Evolutionary conservation across 2,329 filamentous ascomycete species (phyloP), one percentile per base, ranked within the genome.

Genomic region (Colletotrichum graminicola): DNA sequence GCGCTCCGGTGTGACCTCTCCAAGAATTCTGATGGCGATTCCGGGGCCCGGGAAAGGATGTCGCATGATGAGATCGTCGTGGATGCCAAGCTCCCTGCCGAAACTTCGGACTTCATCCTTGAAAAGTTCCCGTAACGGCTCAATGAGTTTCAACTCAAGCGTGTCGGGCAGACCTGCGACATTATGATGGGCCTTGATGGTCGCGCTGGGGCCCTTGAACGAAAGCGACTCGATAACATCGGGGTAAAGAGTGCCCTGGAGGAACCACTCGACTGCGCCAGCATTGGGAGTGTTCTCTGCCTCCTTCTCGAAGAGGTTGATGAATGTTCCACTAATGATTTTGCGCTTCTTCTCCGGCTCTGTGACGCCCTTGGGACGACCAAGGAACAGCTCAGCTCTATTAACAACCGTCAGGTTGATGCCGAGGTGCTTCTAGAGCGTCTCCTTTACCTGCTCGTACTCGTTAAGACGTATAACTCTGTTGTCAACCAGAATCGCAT

Each of bases 361-460:
- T 0, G 83, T 84, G 34, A 97, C 89, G 23, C 94, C 95, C 74
- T 89, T 88, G 1, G 98, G 89, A 32, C 90, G 87, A 39, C 84
- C 83, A n/a, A 98, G 85, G 85, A 98, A 98, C 34, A 88, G 84
- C 72, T 97, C 86, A 14, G 88, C 87, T 0, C 90, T 94, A 79
- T 98, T 93, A 1, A 97, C 90, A 36, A 98, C 92, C 0, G 93
- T 97, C 3, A 98, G 86, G 81, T 97, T 96, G 81, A 98, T 97
- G 1, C 93, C 93, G 0, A 98, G 88, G 75, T 96, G 91, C 77
- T 94, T 81, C 1, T 87, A 87, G 2, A 98, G 88, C 0, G 90
- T 95, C 81, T 94, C 85, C 81, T 97, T 91, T 62, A 98, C 96
- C 76, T 92, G 86, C 75, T 91, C 84, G 75, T 92, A 94, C 81